Percentiles rank a stretch among this genome's conserved stretches.
Evolutionary conservation across 176 grass and related monocot genomes (phyloP).

Genomic region (Phoenix roebelenii): DNA sequence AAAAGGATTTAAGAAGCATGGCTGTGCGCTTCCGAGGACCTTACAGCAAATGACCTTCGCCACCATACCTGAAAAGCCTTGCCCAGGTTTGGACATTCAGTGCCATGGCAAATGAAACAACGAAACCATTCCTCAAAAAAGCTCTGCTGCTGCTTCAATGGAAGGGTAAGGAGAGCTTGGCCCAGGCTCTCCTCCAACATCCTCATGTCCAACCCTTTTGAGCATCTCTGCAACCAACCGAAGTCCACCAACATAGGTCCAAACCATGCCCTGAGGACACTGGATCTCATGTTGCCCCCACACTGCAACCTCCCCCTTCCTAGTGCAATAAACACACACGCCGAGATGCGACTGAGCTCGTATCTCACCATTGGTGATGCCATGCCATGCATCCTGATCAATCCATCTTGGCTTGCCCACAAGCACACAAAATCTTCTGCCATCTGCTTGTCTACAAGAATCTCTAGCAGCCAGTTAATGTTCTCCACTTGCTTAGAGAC

Average conservation of each 20-base stretch:
- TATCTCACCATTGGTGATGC: constrained; percentile 79
- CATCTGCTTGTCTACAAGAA: constrained; percentile 61
- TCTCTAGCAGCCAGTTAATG: constrained; percentile 76
- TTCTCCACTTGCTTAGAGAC: constrained; percentile 74
- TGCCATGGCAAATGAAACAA: constrained; percentile 43
- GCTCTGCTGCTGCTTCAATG: constrained; percentile 62
- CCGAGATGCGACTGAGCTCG: constrained; percentile 79
- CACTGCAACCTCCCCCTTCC: constrained; percentile 75
- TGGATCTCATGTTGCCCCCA: constrained; percentile 31
- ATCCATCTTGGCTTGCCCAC: constrained; percentile 65
- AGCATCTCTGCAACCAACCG: constrained; percentile 70
- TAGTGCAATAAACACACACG: constrained; percentile 49
- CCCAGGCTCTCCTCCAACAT: constrained; percentile 71
- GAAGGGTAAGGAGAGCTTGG: constrained; percentile 71
- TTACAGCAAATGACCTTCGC: constrained; percentile 62
- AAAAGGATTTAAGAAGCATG: background rate
- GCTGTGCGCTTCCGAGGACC: constrained; percentile 13
- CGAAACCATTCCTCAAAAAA: constrained; percentile 82
- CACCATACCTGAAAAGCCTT: constrained; percentile 94
- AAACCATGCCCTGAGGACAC: constrained; percentile 57
- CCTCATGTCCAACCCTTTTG: constrained; percentile 71
- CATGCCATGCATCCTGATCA: constrained; percentile 45
- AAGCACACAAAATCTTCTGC: constrained; percentile 64
- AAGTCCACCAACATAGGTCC: constrained; percentile 60
- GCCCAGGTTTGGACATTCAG: constrained; percentile 64